phyloP scores from a whole-genome alignment of 352 stramenopile species.

The Vaucheria bursata region DNA sequence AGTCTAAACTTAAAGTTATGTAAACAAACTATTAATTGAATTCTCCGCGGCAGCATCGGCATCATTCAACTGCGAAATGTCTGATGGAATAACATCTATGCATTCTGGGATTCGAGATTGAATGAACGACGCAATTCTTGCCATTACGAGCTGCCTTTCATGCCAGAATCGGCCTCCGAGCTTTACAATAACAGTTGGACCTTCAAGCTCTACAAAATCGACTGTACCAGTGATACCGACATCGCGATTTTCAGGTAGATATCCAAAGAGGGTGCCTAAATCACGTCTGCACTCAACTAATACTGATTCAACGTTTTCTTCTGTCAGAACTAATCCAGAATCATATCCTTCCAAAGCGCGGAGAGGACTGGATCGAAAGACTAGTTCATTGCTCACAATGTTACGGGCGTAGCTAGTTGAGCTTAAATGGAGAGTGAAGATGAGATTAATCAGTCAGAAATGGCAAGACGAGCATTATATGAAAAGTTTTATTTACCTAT shows the following conservation, averaged over 20 bases:
- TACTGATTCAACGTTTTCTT: slow-evolving; percentile 4
- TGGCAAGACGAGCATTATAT: too few relatives aligned
- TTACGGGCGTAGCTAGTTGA: too few relatives aligned
- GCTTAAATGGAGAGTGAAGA: too few relatives aligned
- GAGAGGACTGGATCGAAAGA: too few relatives aligned
- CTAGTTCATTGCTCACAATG: too few relatives aligned
- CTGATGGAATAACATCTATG: slow-evolving; percentile 60
- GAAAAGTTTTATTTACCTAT: too few relatives aligned
- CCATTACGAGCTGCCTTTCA: slow-evolving; percentile 53
- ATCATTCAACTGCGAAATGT: slow-evolving; percentile 61
- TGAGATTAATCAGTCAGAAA: too few relatives aligned
- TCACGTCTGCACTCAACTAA: slow-evolving; percentile 6
- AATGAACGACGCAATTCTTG: slow-evolving; percentile 58
- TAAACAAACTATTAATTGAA: too few relatives aligned
- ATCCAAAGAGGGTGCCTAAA: slow-evolving; percentile 62
- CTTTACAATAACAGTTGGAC: slow-evolving; percentile 55
- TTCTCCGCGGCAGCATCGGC: slow-evolving; percentile 58
- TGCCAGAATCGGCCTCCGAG: slow-evolving; percentile 61
- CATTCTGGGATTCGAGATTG: slow-evolving; percentile 62
- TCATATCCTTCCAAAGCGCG: too few relatives aligned
- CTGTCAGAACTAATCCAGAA: background rate
- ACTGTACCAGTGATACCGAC: slow-evolving; percentile 69
- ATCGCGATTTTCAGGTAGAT: slow-evolving; percentile 61
- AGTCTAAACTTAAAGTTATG: too few relatives aligned
- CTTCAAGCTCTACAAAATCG: slow-evolving; percentile 66